phyloP scores from a whole-genome alignment of 805 yeast species.

The Candida ovalis region DNA sequence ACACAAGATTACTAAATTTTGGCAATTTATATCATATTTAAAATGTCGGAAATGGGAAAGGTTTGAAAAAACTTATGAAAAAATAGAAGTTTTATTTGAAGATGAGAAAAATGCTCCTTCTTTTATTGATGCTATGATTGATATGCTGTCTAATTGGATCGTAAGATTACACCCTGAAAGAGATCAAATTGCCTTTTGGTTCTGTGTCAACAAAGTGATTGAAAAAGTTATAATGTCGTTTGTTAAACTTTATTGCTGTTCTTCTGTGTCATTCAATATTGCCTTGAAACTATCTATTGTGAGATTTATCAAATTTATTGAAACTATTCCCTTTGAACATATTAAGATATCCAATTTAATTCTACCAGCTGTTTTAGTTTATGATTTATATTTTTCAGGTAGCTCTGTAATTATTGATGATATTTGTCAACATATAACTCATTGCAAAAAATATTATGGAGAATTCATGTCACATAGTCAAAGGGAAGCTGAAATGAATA shows the following conservation, averaged over 20 bases:
- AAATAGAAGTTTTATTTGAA: conserved; percentile 5
- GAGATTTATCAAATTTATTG: conserved; percentile 12
- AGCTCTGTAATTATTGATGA: conserved; percentile 45
- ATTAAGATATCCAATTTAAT: conserved; percentile 28
- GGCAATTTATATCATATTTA: conserved; percentile 16
- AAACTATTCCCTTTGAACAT: conserved; percentile 19
- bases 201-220: conserved; percentile 14
- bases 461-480: conserved; percentile 17
- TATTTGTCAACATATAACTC: conserved; percentile 43
- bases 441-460: conserved; percentile 35
- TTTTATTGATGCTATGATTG: conserved; percentile 5
- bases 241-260: conserved; percentile 9
- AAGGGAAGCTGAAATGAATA: conserved; percentile 11
- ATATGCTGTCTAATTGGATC: conserved; percentile 15
- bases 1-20: conserved; percentile 8
- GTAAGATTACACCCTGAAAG: not conserved
- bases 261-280: not conserved
- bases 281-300: conserved; percentile 8
- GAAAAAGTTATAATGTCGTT: conserved; percentile 9
- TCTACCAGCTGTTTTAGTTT: conserved; percentile 37
- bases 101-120: not conserved
- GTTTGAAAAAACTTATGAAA: conserved; percentile 7
- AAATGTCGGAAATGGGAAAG: conserved; percentile 11
- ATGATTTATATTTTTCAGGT: conserved; percentile 36
- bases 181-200: conserved; percentile 9